A percentile compares a stretch with the other conserved stretches of the same genome.
Conservation (phyloP, 306 rosid species). For the Cucumis cinereus region DNA sequence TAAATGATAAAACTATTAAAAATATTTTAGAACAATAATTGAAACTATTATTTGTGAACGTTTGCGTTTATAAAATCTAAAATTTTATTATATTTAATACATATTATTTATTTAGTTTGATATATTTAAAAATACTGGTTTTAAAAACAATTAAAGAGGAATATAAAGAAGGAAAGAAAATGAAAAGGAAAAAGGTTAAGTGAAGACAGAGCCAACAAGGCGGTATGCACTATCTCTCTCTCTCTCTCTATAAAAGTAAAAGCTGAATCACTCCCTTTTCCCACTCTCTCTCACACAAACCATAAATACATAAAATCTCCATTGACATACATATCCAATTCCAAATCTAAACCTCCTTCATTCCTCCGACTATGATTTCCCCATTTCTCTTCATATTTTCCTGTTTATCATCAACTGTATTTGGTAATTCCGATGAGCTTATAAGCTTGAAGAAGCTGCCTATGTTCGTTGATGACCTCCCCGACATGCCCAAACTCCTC, state of each 20-base stretch:
- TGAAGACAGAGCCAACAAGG: not conserved
- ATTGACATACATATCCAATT: not conserved
- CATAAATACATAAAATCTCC: not conserved
- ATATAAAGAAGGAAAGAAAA: not conserved
- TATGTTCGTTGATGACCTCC: slow-evolving; percentile 73
- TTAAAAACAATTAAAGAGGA: too few species aligned
- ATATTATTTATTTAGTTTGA: too few species aligned
- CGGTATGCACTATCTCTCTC: not conserved
- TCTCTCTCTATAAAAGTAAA: not conserved
- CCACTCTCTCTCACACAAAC: not conserved
- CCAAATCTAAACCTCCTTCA: not conserved
- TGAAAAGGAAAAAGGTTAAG: not conserved
- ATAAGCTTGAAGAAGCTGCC: slow-evolving; percentile 22
- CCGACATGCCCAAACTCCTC: slow-evolving; percentile 35
- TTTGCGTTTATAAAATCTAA: too few species aligned
- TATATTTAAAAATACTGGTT: too few species aligned
- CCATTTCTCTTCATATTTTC: not conserved
- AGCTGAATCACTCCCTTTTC: not conserved
- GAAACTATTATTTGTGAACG: too few species aligned
- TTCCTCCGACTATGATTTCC: not conserved
- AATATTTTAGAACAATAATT: too few species aligned
- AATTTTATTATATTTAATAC: too few species aligned
- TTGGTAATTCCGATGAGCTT: not conserved
- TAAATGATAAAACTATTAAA: too few species aligned
- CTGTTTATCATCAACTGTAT: not conserved